Base-by-base conservation (phyloP, 192 early-diverging fungal species). In the Backusella westeae region DNA sequence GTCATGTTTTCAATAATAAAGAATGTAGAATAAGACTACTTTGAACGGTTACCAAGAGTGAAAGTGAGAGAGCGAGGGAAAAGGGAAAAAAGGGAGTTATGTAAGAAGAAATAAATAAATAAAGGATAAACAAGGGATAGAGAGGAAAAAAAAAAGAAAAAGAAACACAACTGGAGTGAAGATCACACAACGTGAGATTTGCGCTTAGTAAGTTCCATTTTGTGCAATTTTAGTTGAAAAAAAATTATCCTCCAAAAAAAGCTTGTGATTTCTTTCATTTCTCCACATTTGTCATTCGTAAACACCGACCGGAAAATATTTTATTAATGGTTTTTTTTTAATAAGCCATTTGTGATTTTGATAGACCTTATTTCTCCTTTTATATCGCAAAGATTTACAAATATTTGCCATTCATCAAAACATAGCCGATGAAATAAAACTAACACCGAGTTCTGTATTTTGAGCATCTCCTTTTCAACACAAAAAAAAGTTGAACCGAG, bases 101-200 rank as follows among this genome's bases (percentile, higher is more conserved):
- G 56, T 4, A 23, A 63, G 8, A 12, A 29, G 8, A 12, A 29
- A 12, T 26, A 10, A 10, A 59, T 29, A 29, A 29, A 63, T 26
- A 63, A 63, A 63, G 8, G 26, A 59, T 23, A 59, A 59, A 59
- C 12, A 63, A 63, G n/a, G 26, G 21, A 63, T 9, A 56, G 21
- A 23, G 21, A 26, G 53, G 23, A 26, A 56, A 21, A 21, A 21
- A 32, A 32, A 32, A 32, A 32, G n/a, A n/a, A 6, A 52, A 52
- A 19, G 19, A 52, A 15, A 32, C 32, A 32, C 32, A 32, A 32
- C 49, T 52, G 49, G 49, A 14, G 49, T 52, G 19, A 53, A 53
- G 52, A 53, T 53, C 52, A 53, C 52, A 53, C 4, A 53, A 53
- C n/a, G 52, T 63, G 56, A 21, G 56, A 63, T 63, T 63, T 63